Evolutionary conservation across 2,329 filamentous ascomycete genomes (phyloP), one percentile per base, ranked within the genome.

Genomic region (Didymosphaeria variabile): DNA sequence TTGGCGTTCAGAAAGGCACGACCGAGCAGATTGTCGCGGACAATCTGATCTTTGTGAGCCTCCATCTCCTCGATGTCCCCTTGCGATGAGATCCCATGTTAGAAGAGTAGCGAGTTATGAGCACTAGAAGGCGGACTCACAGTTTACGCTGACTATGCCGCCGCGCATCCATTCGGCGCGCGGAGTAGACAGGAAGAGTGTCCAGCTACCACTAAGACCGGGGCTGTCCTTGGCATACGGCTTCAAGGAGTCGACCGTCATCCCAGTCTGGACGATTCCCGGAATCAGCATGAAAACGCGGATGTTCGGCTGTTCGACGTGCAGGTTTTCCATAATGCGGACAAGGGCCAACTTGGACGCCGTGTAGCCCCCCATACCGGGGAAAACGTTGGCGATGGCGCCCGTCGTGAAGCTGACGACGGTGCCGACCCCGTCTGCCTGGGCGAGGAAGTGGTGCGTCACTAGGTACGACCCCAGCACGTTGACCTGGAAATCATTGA

Each of bases 11-110:
- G 32, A 52, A 69, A 70, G 45, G 53, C 65, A 45, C 67, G 58
- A 55, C 70, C 72, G 47, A 77, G 61, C 40, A 75, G 58, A 55
- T 73, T 71, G 46, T 69, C 66, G 29, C 70, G 61, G 12, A 70
- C 60, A 60, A 77, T 74, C 62, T 76, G 67, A 17, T 72, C 65
- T 50, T 66, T 70, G 57, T 72, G 68, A 15, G 54, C 61, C 53
- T 71, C 62, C 59, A 77, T 61, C 64, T 76, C 70, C 15, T 65
- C 60, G 40, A 74, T 63, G 64, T 77, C 73, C 74, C 64, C 63
- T 62, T 15, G 3, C 17, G 21, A 49, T 26, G 31, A 5, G 31
- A 10, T 34, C 31, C 10, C 10, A 54, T 45, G 47, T 68, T 34
- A 65, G 54, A 46, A 53, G 52, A 34, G 32, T 34, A 46, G 15